A percentile compares a stretch with the other conserved stretches of the same genome.
Evolutionary conservation across 805 yeast genomes (phyloP).

Genomic region (Kuraishia molischiana): DNA sequence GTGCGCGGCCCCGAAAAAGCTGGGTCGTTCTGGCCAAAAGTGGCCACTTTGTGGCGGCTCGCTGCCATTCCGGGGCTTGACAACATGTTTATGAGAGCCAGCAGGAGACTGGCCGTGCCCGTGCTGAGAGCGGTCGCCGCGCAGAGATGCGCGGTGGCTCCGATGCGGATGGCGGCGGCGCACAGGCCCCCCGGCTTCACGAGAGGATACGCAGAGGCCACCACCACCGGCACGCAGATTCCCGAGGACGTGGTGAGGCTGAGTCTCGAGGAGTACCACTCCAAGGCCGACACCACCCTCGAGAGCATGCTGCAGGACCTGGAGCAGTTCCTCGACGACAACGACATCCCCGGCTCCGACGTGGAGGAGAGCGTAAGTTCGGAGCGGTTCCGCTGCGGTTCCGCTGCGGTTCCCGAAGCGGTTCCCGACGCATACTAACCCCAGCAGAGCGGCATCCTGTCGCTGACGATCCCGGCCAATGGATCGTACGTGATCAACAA

Average conservation of each 20-base stretch:
- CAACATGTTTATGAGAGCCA: no score
- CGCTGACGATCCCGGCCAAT: slow-evolving; percentile 54
- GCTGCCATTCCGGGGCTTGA: no score
- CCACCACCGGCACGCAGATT: slow-evolving; percentile 45
- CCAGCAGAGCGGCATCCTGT: slow-evolving; percentile 57
- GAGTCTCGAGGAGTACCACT: slow-evolving; percentile 47
- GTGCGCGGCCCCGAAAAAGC: no score
- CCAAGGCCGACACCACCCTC: slow-evolving; percentile 53
- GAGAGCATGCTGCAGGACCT: slow-evolving; percentile 59
- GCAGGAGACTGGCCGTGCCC: no score
- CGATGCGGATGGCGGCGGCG: no score
- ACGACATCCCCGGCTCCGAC: slow-evolving; percentile 39
- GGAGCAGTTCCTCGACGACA: slow-evolving; percentile 54
- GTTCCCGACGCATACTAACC: neutral
- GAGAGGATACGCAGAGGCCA: slow-evolving; percentile 5
- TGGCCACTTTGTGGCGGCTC: no score
- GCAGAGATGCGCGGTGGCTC: no score
- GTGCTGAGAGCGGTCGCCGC: no score
- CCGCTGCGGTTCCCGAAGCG: neutral
- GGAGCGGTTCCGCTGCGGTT: neutral
- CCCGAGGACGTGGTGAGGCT: slow-evolving; percentile 42
- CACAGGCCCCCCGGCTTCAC: no score
- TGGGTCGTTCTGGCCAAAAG: no score
- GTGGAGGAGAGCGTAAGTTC: slow-evolving; percentile 51
- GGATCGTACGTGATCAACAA: slow-evolving; percentile 92